Base-by-base conservation (phyloP, 345 rosid species). In the Salix brachista region DNA sequence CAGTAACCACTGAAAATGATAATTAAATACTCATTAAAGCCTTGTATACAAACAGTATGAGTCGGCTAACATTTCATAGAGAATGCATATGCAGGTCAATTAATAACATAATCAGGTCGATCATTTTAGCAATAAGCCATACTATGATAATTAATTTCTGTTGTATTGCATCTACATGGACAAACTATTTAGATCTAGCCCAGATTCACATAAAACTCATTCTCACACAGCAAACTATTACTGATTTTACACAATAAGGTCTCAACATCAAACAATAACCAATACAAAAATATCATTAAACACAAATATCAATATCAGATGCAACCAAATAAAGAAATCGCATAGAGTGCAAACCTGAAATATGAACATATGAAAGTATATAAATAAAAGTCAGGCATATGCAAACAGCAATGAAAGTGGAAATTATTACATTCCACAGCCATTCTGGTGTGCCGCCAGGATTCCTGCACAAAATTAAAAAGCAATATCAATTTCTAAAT, bases 361-460 rank as follows among this genome's bases (percentile, higher is more conserved):
- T 90, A 83, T 96, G 98, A 77, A 93, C 78, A 84, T 96, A 96
- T 19, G 99, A 86, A 80, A 96, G 89, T 58, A 94, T 82, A 86
- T 94, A 91, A 69, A 88, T 90, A 87, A 92, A 71, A 37, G 96
- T 91, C 80, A 93, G 84, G 88, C 92, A 89, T 65, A 90, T 32
- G 48, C 87, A 76, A 80, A 83, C 84, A 71, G 98, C 94, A 41
- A 96, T 80, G 69, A 85, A 76, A 82, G 83, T 81, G 39, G 96
- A 86, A 70, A 93, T 26, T 70, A 88, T 28, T 39, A 71, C 80
- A 74, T 72, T 96, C 70, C 90, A 91, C 88, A 92, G 80, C 98
- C 99, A 96, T 78, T 96, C 99, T 39, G 97, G 97, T 79, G 86
- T 83, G 83, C 87, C 73, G 0, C 99, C 98, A 3, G 96, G 97